These are phyloP conservation scores for Huntiella bhutanensis DNA, from an alignment of 2,329 filamentous ascomycete genomes.

Conservation along the genomic window DNA sequence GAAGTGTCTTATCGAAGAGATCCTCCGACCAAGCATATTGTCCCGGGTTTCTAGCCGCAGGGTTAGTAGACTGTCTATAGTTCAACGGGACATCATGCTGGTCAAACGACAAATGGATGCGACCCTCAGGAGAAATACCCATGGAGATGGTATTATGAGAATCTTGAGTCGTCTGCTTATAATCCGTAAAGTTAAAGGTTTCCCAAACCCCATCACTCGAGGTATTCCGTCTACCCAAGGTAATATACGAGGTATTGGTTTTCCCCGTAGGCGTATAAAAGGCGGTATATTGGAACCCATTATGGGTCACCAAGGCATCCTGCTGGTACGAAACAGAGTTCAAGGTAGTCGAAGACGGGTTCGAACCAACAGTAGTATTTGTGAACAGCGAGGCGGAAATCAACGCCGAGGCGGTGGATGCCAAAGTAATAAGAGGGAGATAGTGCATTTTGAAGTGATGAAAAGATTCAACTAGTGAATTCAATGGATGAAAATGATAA, in stretches of 20 bases:
- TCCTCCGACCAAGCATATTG: constrained; percentile 11
- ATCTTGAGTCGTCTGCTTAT: constrained; percentile 13
- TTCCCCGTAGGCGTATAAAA: constrained; percentile 13
- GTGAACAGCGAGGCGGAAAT: neutral
- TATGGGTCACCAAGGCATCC: constrained; percentile 13
- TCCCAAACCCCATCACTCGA: constrained; percentile 11
- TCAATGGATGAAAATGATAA: too few relatives aligned
- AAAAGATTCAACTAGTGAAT: neutral
- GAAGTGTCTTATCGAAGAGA: constrained; percentile 11
- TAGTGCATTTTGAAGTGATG: constrained; percentile 2
- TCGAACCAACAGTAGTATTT: constrained; percentile 10
- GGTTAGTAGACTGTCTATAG: constrained; percentile 12
- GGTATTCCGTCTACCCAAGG: constrained; percentile 12
- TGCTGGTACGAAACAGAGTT: constrained; percentile 14
- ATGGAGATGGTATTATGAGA: constrained; percentile 14
- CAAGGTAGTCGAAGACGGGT: constrained; percentile 12
- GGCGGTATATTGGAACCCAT: constrained; percentile 13
- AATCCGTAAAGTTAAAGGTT: constrained; percentile 13
- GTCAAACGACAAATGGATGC: constrained; percentile 14
- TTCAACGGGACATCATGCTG: constrained; percentile 14
- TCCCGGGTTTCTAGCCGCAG: constrained; percentile 9
- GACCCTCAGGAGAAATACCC: constrained; percentile 13
- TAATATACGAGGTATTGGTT: constrained; percentile 12
- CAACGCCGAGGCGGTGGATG: neutral
- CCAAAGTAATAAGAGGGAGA: neutral